Percentiles rank a stretch among this genome's conserved stretches.
Evolutionary conservation across 495 filamentous ascomycete genomes (phyloP).

Genomic region (Xylaria grammica): DNA sequence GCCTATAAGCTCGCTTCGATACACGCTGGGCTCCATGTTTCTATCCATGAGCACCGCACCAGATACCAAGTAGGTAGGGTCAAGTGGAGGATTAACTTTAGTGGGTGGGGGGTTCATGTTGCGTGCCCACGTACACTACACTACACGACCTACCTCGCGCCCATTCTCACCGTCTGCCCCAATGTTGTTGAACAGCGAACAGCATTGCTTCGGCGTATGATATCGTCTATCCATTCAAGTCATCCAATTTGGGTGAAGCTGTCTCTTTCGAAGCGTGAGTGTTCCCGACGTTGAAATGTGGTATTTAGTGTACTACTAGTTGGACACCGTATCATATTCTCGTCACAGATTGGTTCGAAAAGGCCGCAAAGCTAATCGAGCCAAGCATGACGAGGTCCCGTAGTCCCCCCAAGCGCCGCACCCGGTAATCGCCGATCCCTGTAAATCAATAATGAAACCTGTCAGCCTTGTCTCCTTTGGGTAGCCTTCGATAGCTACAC

Average conservation of each 20-base stretch:
- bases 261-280: too few relatives aligned
- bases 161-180: too few relatives aligned
- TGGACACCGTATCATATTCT: background rate
- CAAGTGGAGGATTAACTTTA: slow-evolving; percentile 19
- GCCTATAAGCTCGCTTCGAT: slow-evolving; percentile 7
- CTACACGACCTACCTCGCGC: background rate
- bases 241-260: too few relatives aligned
- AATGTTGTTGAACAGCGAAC: background rate
- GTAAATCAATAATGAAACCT: slow-evolving; percentile 19
- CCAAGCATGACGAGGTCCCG: slow-evolving; percentile 8
- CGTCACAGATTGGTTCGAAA: background rate
- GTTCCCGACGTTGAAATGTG: background rate
- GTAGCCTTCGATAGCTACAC: slow-evolving; percentile 32
- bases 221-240: background rate
- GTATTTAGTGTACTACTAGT: background rate
- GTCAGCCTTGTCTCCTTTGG: slow-evolving; percentile 40
- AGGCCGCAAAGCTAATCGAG: background rate
- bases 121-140: background rate
- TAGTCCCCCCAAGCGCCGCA: slow-evolving; percentile 14
- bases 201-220: background rate
- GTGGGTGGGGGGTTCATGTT: slow-evolving; percentile 14
- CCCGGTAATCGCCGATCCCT: slow-evolving; percentile 24
- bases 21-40: slow-evolving; percentile 9
- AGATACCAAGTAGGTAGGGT: too few relatives aligned
- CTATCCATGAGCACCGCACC: slow-evolving; percentile 4